These are phyloP conservation scores for Ramicandelaber brevisporus DNA, from an alignment of 192 early-diverging fungal species.

Conservation along the genomic window DNA sequence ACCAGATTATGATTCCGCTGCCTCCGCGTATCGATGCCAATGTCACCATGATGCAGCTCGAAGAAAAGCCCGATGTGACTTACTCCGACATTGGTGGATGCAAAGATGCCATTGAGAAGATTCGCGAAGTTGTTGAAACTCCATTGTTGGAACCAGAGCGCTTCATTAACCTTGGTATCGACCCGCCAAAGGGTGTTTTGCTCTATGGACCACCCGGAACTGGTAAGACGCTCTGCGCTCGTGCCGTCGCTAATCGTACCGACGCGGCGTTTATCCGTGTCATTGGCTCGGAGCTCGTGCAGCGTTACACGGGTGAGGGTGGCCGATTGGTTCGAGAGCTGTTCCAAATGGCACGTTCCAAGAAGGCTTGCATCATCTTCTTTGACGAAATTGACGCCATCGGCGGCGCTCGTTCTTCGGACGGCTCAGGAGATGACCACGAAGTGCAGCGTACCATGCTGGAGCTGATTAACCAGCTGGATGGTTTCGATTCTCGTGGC, in stretches of 20 bases:
- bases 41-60: slow-evolving; percentile 99
- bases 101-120: slow-evolving; percentile 99
- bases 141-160: slow-evolving; percentile 88
- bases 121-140: slow-evolving; percentile 95
- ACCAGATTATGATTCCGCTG: slow-evolving; percentile 96
- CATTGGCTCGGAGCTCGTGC: slow-evolving; percentile 97
- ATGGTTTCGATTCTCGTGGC: slow-evolving; percentile 96
- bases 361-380: slow-evolving; percentile 99
- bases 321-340: slow-evolving; percentile 98
- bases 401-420: slow-evolving; percentile 91
- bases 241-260: slow-evolving; percentile 96
- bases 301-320: slow-evolving; percentile 98
- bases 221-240: slow-evolving; percentile 91
- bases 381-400: slow-evolving; percentile 99
- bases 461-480: slow-evolving; percentile 97
- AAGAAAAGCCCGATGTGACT: slow-evolving; percentile 99
- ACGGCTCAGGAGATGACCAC: slow-evolving; percentile 97
- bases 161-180: slow-evolving; percentile 95
- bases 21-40: slow-evolving; percentile 98
- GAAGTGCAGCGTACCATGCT: slow-evolving; percentile 99
- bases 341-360: slow-evolving; percentile 98
- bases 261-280: slow-evolving; percentile 99
- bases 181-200: slow-evolving; percentile 97
- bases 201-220: slow-evolving; percentile 92
- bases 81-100: slow-evolving; percentile 98